Evolutionary conservation across 768 basidiomycete genomes (phyloP).

Genomic region (Obba rivulosa): DNA sequence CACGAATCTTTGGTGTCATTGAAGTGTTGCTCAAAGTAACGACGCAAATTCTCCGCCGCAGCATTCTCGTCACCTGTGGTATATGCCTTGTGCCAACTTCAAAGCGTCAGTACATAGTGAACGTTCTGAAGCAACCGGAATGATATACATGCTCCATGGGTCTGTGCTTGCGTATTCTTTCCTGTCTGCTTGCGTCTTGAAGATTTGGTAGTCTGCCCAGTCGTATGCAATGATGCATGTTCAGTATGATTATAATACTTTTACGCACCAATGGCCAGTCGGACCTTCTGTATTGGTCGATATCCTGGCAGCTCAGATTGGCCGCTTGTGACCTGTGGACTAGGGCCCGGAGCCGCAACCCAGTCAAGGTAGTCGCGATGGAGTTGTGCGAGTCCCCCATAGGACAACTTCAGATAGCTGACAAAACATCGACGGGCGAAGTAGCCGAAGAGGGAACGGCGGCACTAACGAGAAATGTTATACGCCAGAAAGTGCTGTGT

Average conservation of each 20-base stretch:
- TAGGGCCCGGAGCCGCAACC: slow-evolving; percentile 43
- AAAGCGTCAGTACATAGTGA: not conserved
- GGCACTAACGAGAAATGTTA: slow-evolving; percentile 36
- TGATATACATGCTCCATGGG: slow-evolving; percentile 51
- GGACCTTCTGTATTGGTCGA: slow-evolving; percentile 35
- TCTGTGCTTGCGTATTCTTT: slow-evolving; percentile 61
- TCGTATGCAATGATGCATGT: not conserved
- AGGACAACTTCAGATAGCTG: slow-evolving; percentile 72
- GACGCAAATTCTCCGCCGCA: slow-evolving; percentile 65
- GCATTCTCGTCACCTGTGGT: slow-evolving; percentile 62
- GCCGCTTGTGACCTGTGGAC: not conserved
- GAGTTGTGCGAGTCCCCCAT: slow-evolving; percentile 61
- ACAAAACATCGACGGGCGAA: slow-evolving; percentile 76
- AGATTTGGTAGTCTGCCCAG: slow-evolving; percentile 40
- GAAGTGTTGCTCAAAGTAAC: slow-evolving; percentile 84
- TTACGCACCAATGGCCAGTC: slow-evolving; percentile 40
- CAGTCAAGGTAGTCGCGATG: slow-evolving; percentile 64
- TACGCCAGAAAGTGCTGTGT: not conserved
- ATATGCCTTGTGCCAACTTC: slow-evolving; percentile 64
- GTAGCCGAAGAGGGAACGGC: slow-evolving; percentile 76
- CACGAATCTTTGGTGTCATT: slow-evolving; percentile 78
- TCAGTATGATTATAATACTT: not conserved
- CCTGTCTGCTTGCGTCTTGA: slow-evolving; percentile 60
- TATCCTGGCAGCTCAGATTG: slow-evolving; percentile 1
- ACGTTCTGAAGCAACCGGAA: not conserved